Evolutionary conservation across 2,329 filamentous ascomycete species (phyloP).

Genomic region (Orbilia blumenaviensis): DNA sequence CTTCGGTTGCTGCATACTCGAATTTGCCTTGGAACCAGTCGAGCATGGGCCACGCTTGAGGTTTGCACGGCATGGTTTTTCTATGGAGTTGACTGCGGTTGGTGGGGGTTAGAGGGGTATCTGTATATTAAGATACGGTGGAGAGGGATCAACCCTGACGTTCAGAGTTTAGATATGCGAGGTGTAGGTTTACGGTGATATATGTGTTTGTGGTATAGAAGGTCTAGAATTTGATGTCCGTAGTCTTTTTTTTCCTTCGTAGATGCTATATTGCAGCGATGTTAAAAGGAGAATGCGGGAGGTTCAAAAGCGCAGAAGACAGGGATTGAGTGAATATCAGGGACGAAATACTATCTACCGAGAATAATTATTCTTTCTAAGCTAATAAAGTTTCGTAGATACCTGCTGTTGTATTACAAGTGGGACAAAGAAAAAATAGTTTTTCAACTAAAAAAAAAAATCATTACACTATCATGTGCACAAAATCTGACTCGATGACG

Average conservation of each 20-base stretch:
- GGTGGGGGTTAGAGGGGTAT: neutral
- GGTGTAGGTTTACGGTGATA: neutral
- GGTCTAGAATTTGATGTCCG: neutral
- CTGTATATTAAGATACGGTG: neutral
- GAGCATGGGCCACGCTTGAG: slow-evolving; percentile 40
- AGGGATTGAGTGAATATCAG: neutral
- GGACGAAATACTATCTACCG: neutral
- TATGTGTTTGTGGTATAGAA: neutral
- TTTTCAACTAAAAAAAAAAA: neutral
- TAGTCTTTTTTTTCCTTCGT: neutral
- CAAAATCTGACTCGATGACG: neutral
- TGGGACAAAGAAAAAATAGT: neutral
- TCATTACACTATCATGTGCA: neutral
- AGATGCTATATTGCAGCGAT: neutral
- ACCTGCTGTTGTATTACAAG: neutral
- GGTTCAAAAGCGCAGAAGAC: slow-evolving; percentile 9
- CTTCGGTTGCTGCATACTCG: slow-evolving; percentile 22
- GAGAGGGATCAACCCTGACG: neutral
- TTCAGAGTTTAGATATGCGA: neutral
- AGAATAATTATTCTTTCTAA: neutral
- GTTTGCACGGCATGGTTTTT: slow-evolving; percentile 46
- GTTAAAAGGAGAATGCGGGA: neutral
- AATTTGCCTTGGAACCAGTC: slow-evolving; percentile 47
- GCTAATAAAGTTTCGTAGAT: neutral
- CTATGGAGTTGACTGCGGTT: neutral